These are phyloP conservation scores for Aspergillus ruber DNA, from an alignment of 2,329 filamentous ascomycete species.

Conservation along the genomic window DNA sequence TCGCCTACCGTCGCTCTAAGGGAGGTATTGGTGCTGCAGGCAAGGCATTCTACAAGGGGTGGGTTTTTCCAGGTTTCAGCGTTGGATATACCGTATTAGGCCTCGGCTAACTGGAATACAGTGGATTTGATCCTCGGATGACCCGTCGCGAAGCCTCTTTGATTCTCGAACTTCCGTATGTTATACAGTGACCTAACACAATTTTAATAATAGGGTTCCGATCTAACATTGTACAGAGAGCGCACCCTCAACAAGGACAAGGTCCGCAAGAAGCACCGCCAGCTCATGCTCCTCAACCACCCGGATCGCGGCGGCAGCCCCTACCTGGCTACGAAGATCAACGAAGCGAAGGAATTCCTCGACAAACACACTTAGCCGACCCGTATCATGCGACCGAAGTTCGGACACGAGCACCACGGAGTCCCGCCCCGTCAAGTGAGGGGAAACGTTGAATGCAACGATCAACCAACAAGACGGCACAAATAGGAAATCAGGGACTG, in stretches of 20 bases:
- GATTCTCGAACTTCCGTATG: slow-evolving; percentile 83
- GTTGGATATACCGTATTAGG: neutral
- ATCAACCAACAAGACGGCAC: slow-evolving; percentile 1
- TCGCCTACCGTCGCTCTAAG: slow-evolving; percentile 77
- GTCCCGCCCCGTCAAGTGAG: too few species aligned
- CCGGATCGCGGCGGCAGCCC: slow-evolving; percentile 95
- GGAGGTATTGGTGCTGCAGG: slow-evolving; percentile 66
- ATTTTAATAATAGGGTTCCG: neutral
- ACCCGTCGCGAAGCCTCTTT: slow-evolving; percentile 82
- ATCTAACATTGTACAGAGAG: slow-evolving; percentile 54
- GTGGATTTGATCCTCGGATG: slow-evolving; percentile 93
- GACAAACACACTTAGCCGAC: slow-evolving; percentile 57
- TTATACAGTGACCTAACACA: slow-evolving; percentile 7
- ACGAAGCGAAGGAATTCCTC: slow-evolving; percentile 93
- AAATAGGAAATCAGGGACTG: slow-evolving; percentile 1
- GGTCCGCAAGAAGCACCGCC: slow-evolving; percentile 89
- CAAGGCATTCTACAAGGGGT: slow-evolving; percentile 90
- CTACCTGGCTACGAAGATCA: slow-evolving; percentile 94
- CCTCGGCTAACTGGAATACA: slow-evolving; percentile 13
- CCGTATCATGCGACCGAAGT: neutral
- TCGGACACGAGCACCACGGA: too few species aligned
- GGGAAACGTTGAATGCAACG: neutral
- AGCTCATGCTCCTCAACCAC: slow-evolving; percentile 95
- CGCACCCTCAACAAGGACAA: slow-evolving; percentile 84
- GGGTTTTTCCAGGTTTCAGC: slow-evolving; percentile 5